A percentile compares a stretch with the other conserved stretches of the same genome.
Conservation (phyloP, 768 basidiomycete genomes). For the Suillus sp. region DNA sequence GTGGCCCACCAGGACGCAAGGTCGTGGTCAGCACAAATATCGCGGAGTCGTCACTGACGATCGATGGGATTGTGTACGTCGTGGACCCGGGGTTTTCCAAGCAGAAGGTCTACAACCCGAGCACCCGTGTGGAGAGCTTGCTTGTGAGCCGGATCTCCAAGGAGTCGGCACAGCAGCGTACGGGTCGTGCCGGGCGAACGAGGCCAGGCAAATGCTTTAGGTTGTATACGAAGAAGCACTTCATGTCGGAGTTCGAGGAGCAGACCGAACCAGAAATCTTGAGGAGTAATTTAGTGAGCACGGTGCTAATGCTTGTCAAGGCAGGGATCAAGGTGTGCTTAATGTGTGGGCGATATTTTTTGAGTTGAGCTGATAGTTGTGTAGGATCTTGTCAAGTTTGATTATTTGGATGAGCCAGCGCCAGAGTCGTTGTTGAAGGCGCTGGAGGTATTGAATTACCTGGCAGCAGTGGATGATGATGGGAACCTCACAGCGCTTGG, state of each 20-base stretch:
- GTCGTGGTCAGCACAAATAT: conserved; percentile 96
- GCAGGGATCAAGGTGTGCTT: conserved; percentile 77
- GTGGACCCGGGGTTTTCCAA: conserved; percentile 98
- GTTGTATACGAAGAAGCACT: conserved; percentile 96
- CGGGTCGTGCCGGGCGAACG: conserved; percentile 95
- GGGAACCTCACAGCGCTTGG: conserved; percentile 89
- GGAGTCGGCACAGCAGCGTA: conserved; percentile 93
- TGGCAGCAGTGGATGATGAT: conserved; percentile 92
- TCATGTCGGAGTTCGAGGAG: conserved; percentile 93
- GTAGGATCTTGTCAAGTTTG: conserved; percentile 80
- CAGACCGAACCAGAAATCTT: conserved; percentile 98
- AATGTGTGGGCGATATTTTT: conserved; percentile 8
- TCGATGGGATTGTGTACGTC: conserved; percentile 99
- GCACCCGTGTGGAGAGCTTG: conserved; percentile 93
- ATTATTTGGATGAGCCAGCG: conserved; percentile 91
- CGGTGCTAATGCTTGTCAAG: conserved; percentile 92
- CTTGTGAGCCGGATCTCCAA: conserved; percentile 96
- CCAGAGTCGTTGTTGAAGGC: conserved; percentile 98
- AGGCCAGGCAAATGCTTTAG: conserved; percentile 97
- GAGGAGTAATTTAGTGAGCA: conserved; percentile 89
- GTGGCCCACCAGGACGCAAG: conserved; percentile 87
- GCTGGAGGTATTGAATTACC: conserved; percentile 88
- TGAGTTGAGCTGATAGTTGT: neutral
- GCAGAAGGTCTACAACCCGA: conserved; percentile 97
- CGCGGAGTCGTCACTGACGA: conserved; percentile 96